These are phyloP conservation scores for Suhomyces atakaporum DNA, from an alignment of 1,139 yeast species.

Conservation along the genomic window DNA sequence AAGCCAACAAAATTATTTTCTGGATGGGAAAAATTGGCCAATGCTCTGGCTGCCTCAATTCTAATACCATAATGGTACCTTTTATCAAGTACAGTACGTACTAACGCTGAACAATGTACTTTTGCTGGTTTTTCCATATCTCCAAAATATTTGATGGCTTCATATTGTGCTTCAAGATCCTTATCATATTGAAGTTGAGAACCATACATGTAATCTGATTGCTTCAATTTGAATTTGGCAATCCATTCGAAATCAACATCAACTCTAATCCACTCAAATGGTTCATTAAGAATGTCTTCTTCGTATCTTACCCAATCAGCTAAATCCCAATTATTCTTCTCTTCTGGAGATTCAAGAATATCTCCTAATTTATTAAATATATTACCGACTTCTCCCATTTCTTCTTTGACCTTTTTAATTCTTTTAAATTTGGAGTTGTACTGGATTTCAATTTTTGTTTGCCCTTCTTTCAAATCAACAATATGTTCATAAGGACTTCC, in stretches of 20 bases:
- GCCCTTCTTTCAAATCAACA: conserved; percentile 82
- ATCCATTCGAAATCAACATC: conserved; percentile 99
- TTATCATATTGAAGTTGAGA: conserved; percentile 93
- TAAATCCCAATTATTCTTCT: conserved; percentile 70
- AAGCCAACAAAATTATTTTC: conserved; percentile 71
- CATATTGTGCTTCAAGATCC: conserved; percentile 94
- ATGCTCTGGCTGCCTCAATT: conserved; percentile 80
- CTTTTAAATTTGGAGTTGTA: conserved; percentile 90
- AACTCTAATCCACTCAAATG: conserved; percentile 95
- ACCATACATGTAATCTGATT: conserved; percentile 93
- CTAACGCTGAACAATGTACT: conserved; percentile 73
- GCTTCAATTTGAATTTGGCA: conserved; percentile 74
- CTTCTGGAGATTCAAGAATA: conserved; percentile 61
- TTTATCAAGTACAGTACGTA: conserved; percentile 79
- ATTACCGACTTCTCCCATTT: conserved; percentile 40
- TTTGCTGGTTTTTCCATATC: conserved; percentile 56
- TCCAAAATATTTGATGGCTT: conserved; percentile 76
- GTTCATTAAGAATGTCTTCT: conserved; percentile 75
- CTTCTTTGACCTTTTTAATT: conserved; percentile 54
- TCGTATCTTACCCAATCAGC: conserved; percentile 73
- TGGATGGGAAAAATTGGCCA: conserved; percentile 65
- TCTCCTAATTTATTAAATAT: conserved; percentile 74
- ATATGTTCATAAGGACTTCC: conserved; percentile 99
- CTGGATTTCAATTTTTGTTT: conserved; percentile 87
- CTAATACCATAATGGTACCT: conserved; percentile 90